Conservation (phyloP, 495 filamentous ascomycete species). For the Rusavskia elegans region DNA sequence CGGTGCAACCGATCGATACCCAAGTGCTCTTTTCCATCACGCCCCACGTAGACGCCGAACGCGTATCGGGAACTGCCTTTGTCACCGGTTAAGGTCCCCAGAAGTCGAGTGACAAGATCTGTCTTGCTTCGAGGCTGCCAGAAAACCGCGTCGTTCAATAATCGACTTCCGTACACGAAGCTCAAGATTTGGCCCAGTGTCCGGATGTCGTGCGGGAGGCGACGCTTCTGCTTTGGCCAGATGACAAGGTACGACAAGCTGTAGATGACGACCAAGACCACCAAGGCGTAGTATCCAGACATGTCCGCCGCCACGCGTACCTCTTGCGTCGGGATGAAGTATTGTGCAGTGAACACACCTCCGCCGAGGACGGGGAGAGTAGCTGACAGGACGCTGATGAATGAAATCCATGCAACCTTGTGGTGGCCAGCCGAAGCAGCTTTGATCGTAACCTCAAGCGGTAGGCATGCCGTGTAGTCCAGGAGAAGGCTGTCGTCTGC, state of each 20-base stretch:
- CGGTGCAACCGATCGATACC: constrained; percentile 46
- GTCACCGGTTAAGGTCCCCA: constrained; percentile 30
- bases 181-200: constrained; percentile 62
- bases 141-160: constrained; percentile 54
- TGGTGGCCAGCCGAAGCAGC: constrained; percentile 52
- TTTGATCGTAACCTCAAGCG: constrained; percentile 42
- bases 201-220: constrained; percentile 52
- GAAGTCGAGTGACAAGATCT: constrained; percentile 45
- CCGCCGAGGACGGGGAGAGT: constrained; percentile 62
- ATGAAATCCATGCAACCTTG: constrained; percentile 51
- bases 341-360: constrained; percentile 69
- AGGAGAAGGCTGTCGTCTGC: constrained; percentile 57
- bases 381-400: constrained; percentile 45
- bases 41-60: constrained; percentile 44
- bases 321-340: constrained; percentile 28
- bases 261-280: constrained; percentile 51
- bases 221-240: constrained; percentile 36
- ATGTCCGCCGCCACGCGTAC: constrained; percentile 55
- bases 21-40: constrained; percentile 46
- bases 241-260: constrained; percentile 46
- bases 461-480: constrained; percentile 52
- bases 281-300: constrained; percentile 48
- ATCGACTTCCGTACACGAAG: constrained; percentile 52
- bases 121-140: constrained; percentile 39
- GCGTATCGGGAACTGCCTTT: constrained; percentile 35